Evolutionary conservation across 2,329 filamentous ascomycete species (phyloP), one percentile per base, ranked within the genome.

Genomic region (Fusarium hainanense): DNA sequence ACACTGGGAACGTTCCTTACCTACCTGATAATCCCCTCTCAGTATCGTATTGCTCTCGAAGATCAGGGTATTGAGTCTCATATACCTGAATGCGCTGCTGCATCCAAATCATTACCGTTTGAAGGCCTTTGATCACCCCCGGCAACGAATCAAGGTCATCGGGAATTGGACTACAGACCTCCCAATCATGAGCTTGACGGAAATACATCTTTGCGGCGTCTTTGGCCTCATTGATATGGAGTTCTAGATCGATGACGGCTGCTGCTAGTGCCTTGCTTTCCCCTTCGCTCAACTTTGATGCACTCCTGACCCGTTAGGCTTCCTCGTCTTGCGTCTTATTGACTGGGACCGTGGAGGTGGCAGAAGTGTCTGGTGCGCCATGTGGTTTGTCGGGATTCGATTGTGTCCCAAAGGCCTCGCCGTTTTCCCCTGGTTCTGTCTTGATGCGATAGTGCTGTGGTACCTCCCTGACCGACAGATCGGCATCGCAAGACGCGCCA

Each of bases 71-170:
- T n/a, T n/a, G n/a, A 27, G 13, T 54, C 34, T 64, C 58, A 37
- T 68, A 68, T 30, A 42, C 57, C 20, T 58, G 54, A 44, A 70
- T 41, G n/a, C 63, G 63, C 25, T 51, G 50, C 21, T 40, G 44
- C 54, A 60, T 42, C 37, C 47, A 41, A n/a, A 64, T 13, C 13
- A 54, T 28, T 12, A 43, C 18, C 10, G 20, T 47, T 27, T 46
- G 40, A 40, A 66, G 40, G n/a, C 42, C 55, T 40, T 37, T 20
- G 14, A 57, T n/a, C 13, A 40, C 28, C 11, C 44, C 13, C n/a
- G 23, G 6, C 11, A 34, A 18, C 25, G 34, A 49, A 32, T 30
- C 14, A 14, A 21, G 23, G 20, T 48, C 52, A 27, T 54, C 16
- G 7, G 25, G 23, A 23, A 27, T 16, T 21, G 49, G 40, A 30